Base-by-base conservation (phyloP, 2,329 filamentous ascomycete genomes). In the Fusarium scirpi region DNA sequence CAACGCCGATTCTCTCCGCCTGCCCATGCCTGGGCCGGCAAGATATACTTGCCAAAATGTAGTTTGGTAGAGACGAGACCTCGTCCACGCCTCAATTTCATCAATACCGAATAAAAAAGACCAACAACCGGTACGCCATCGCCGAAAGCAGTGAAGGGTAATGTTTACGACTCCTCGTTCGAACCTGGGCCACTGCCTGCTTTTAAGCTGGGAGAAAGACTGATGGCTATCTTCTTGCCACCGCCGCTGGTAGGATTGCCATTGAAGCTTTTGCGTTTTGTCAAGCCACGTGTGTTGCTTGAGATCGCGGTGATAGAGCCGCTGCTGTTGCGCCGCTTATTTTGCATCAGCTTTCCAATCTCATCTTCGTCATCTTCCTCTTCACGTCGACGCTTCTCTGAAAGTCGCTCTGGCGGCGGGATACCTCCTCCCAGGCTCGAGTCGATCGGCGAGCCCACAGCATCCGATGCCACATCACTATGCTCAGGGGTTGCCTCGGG, bases 331-430 rank as follows among this genome's bases (percentile, higher is more conserved):
- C 89, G 86, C 43, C 89, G 85, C 76, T 90, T 91, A 76, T 84
- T 84, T 51, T 87, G 83, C 70, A 93, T 89, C 74, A 98, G 85
- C 80, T 96, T 97, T 58, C 90, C 90, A n/a, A 98, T 82, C 76
- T 95, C 93, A 70, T 98, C 94, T 59, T 97, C 94, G 47, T 98
- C 95, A n/a, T 83, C 81, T 67, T 97, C 94, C 61, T 98, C 95
- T 77, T 97, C 94, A 74, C 96, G 89, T 49, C 95, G 89, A 49
- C 95, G 91, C 81, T 98, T 98, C 79, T 97, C 93, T 0, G 94
- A 92, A 20, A 97, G 81, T 57, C 93, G 88, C 79, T 97, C 94
- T 0, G 91, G 92, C 6, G 91, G 91, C 1, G 91, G 89, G 25
- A 81, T 73, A 8, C 77, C 51, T 34, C 77, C 52, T 27, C 69